Evolutionary conservation across 176 grass and related monocot genomes (phyloP).

Genomic region (Musa troglodytarum): DNA sequence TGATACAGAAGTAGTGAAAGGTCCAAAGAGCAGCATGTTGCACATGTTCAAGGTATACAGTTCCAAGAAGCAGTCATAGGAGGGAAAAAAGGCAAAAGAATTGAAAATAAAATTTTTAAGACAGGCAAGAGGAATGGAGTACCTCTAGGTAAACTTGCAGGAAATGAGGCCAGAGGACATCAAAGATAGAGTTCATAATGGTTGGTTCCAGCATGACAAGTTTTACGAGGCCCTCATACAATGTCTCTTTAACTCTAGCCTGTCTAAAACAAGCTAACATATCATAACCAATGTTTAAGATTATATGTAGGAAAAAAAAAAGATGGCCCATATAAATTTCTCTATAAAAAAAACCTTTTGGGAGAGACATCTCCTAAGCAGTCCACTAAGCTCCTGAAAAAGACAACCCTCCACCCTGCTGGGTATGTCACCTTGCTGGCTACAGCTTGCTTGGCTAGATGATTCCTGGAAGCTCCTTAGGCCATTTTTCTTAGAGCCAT

Average conservation of each 20-base stretch:
- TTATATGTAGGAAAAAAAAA: constrained; percentile 9
- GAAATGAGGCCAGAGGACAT: constrained; percentile 84
- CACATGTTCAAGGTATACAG: constrained; percentile 6
- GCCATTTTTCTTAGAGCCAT: constrained; percentile 36
- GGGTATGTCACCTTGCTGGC: constrained; percentile 58
- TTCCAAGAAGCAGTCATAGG: neutral
- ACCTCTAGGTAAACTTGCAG: constrained; percentile 67
- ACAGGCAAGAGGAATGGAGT: neutral
- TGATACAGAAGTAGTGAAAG: constrained; percentile 18
- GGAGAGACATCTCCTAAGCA: constrained; percentile 70
- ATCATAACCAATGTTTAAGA: neutral
- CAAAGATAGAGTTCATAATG: constrained; percentile 44
- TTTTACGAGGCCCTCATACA: constrained; percentile 59
- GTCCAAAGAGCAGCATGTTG: constrained; percentile 16
- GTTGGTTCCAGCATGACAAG: constrained; percentile 49
- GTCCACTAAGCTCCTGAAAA: constrained; percentile 73
- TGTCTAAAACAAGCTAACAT: constrained; percentile 31
- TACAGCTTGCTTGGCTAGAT: constrained; percentile 78
- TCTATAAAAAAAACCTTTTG: constrained; percentile 44
- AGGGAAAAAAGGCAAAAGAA: neutral
- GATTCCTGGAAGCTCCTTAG: constrained; percentile 47
- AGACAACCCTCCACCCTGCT: constrained; percentile 35
- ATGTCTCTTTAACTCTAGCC: constrained; percentile 65
- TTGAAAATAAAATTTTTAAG: neutral
- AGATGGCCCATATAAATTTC: neutral